Conservation (phyloP, 257 asterid genomes). For the Scutellaria minor region DNA sequence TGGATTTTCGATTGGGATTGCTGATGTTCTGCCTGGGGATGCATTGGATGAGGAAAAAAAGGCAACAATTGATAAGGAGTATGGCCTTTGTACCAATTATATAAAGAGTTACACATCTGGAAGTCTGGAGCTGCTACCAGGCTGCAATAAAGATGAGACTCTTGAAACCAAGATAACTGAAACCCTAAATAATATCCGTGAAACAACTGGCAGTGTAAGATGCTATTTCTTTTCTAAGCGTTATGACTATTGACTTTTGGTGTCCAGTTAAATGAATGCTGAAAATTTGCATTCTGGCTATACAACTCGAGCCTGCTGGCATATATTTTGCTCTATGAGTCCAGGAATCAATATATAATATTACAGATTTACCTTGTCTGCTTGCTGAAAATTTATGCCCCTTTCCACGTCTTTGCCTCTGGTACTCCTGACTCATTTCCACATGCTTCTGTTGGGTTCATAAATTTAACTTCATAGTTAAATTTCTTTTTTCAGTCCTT, state of each 20-base stretch:
- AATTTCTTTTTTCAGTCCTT: too few species aligned
- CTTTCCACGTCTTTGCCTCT: neutral
- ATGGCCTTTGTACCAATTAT: conserved; percentile 56
- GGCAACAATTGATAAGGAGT: conserved; percentile 57
- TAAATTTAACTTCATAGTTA: too few species aligned
- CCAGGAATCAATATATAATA: conserved; percentile 4
- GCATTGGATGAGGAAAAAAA: conserved; percentile 63
- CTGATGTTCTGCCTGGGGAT: conserved; percentile 85
- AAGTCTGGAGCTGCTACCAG: conserved; percentile 76
- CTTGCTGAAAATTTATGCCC: conserved; percentile 15
- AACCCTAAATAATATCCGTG: conserved; percentile 76
- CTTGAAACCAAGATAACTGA: conserved; percentile 78
- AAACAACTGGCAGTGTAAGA: conserved; percentile 69
- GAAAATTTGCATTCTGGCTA: conserved; percentile 4
- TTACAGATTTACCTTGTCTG: conserved; percentile 10
- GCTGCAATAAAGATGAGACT: conserved; percentile 85
- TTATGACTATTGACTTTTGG: conserved; percentile 23
- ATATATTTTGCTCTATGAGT: neutral
- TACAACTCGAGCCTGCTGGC: conserved; percentile 8
- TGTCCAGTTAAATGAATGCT: conserved; percentile 27
- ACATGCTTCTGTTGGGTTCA: neutral
- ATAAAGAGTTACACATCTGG: conserved; percentile 72
- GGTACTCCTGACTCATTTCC: neutral
- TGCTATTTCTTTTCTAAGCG: conserved; percentile 21
- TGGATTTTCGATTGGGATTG: conserved; percentile 96